A percentile compares a stretch with the other conserved stretches of the same genome.
Evolutionary conservation across 495 filamentous ascomycete species (phyloP).

Genomic region (Neurospora sp.): DNA sequence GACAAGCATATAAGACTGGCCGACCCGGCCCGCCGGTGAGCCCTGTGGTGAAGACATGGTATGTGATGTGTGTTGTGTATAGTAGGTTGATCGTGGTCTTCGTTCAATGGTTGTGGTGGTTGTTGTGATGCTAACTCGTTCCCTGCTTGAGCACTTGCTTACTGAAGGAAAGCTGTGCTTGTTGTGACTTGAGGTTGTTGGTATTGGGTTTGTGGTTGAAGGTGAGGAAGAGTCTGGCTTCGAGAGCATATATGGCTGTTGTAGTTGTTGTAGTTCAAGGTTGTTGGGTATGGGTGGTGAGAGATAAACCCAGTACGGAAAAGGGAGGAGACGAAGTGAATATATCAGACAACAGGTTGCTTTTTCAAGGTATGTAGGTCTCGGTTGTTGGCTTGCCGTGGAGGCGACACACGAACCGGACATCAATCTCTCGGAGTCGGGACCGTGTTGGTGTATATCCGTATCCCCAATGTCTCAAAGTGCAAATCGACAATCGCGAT

Average conservation of each 20-base stretch:
- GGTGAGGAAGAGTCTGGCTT: neutral
- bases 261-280: neutral
- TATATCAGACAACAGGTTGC: neutral
- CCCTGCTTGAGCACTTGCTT: neutral
- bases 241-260: neutral
- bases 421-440: neutral
- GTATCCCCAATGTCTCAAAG: neutral
- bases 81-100: neutral
- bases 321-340: neutral
- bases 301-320: neutral
- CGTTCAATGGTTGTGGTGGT: neutral
- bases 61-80: neutral
- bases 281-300: neutral
- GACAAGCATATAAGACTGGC: constrained; percentile 28
- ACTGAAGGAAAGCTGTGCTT: neutral
- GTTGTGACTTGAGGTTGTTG: neutral
- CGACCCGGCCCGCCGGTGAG: constrained; percentile 10
- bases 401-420: neutral
- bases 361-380: neutral
- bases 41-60: constrained; percentile 20
- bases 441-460: neutral
- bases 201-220: neutral
- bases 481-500: neutral
- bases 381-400: neutral
- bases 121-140: neutral